Evolutionary conservation across 208 protist genomes (phyloP).

Genomic region (Wallacemonas sp.): DNA sequence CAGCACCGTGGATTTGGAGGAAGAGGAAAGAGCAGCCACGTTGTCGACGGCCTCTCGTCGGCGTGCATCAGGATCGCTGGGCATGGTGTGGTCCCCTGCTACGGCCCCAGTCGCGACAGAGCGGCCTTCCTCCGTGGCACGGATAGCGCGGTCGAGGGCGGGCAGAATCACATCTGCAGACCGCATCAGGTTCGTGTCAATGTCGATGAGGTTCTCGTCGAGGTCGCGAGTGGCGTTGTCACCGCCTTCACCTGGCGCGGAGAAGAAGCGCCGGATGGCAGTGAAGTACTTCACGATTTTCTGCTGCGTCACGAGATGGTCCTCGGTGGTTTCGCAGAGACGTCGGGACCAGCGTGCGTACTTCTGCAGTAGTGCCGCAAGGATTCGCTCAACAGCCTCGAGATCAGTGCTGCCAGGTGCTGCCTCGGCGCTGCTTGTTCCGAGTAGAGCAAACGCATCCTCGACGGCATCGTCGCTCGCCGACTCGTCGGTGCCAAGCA

Average conservation of each 20-base stretch:
- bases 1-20: constrained; percentile 24
- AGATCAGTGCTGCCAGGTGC: background rate
- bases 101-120: background rate
- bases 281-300: constrained; percentile 86
- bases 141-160: constrained; percentile 57
- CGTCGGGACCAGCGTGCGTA: constrained; percentile 79
- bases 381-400: constrained; percentile 53
- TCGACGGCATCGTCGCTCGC: constrained; percentile 71
- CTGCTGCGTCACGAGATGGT: constrained; percentile 81
- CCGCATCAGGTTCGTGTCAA: constrained; percentile 72
- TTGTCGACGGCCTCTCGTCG: constrained; percentile 28
- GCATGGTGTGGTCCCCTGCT: background rate
- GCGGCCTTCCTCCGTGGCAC: constrained; percentile 1
- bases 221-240: constrained; percentile 11
- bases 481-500: constrained; percentile 76
- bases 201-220: constrained; percentile 81
- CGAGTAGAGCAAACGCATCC: constrained; percentile 36
- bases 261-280: constrained; percentile 70
- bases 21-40: background rate
- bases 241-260: constrained; percentile 13
- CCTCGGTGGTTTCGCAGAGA: constrained; percentile 72
- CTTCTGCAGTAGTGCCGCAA: constrained; percentile 83
- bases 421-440: constrained; percentile 1
- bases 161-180: constrained; percentile 78
- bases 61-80: constrained; percentile 9